These are phyloP conservation scores for Coemansia sp. DNA, from an alignment of 192 early-diverging fungal species.

Conservation along the genomic window DNA sequence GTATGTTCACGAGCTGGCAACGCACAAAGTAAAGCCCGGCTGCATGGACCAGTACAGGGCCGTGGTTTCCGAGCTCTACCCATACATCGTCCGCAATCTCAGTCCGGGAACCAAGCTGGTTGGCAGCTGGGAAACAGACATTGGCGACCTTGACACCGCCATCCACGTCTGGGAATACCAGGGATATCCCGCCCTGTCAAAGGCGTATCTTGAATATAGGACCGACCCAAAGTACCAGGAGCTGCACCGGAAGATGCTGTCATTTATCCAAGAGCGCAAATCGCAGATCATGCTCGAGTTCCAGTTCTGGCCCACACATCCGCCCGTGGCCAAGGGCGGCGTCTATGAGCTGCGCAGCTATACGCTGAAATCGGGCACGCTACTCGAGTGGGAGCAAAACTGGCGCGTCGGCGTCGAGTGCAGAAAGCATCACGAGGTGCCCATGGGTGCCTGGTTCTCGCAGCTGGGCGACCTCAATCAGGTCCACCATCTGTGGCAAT, in stretches of 20 bases:
- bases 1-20: constrained; percentile 85
- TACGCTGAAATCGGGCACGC: constrained; percentile 76
- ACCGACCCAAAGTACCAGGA: constrained; percentile 65
- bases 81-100: constrained; percentile 70
- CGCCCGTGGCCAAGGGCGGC: constrained; percentile 71
- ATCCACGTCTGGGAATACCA: constrained; percentile 92
- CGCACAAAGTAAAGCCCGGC: constrained; percentile 83
- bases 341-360: constrained; percentile 93
- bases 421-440: constrained; percentile 81
- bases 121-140: constrained; percentile 84
- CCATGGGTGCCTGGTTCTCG: constrained; percentile 94
- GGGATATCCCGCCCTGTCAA: constrained; percentile 76
- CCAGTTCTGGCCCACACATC: constrained; percentile 81
- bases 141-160: constrained; percentile 84
- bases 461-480: constrained; percentile 84
- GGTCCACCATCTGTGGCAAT: constrained; percentile 92
- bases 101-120: constrained; percentile 76
- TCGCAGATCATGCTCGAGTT: constrained; percentile 91
- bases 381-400: constrained; percentile 91
- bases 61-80: constrained; percentile 73
- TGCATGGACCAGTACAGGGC: constrained; percentile 80
- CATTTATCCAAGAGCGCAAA: constrained; percentile 67
- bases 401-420: constrained; percentile 88
- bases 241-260: constrained; percentile 64
- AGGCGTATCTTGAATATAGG: constrained; percentile 59